These are phyloP conservation scores for Lentinula lateritia DNA, from an alignment of 768 basidiomycete genomes.

Conservation along the genomic window DNA sequence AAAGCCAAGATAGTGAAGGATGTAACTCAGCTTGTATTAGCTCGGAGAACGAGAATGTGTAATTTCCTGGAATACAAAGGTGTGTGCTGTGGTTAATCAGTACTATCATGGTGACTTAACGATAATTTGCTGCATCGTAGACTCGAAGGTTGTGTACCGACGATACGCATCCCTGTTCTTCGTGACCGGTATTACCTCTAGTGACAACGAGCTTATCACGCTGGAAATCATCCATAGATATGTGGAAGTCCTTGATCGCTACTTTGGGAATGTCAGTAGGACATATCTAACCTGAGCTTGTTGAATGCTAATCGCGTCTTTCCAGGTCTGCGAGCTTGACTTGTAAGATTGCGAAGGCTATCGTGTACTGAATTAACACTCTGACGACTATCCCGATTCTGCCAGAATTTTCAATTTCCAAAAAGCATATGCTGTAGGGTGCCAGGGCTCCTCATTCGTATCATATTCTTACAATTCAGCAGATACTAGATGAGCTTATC, in stretches of 20 bases:
- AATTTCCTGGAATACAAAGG: conserved; percentile 98
- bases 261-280: conserved; percentile 81
- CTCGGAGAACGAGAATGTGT: conserved; percentile 85
- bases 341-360: conserved; percentile 45
- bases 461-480: conserved; percentile 7
- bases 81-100: conserved; percentile 34
- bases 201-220: conserved; percentile 88
- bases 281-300: background rate
- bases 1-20: conserved; percentile 94
- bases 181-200: conserved; percentile 75
- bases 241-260: conserved; percentile 85
- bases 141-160: conserved; percentile 84
- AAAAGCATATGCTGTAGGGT: conserved; percentile 79
- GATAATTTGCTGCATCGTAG: conserved; percentile 46
- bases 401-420: conserved; percentile 95
- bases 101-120: conserved; percentile 2
- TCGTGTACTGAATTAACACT: background rate
- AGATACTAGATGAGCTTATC: conserved; percentile 91
- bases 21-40: conserved; percentile 88
- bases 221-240: conserved; percentile 93
- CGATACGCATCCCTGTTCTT: conserved; percentile 97
- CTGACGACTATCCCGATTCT: background rate
- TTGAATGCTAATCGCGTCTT: background rate
- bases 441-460: conserved; percentile 13
- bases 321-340: conserved; percentile 85